Conservation (phyloP, 2,329 filamentous ascomycete species). For the Sporothrix inflata region DNA sequence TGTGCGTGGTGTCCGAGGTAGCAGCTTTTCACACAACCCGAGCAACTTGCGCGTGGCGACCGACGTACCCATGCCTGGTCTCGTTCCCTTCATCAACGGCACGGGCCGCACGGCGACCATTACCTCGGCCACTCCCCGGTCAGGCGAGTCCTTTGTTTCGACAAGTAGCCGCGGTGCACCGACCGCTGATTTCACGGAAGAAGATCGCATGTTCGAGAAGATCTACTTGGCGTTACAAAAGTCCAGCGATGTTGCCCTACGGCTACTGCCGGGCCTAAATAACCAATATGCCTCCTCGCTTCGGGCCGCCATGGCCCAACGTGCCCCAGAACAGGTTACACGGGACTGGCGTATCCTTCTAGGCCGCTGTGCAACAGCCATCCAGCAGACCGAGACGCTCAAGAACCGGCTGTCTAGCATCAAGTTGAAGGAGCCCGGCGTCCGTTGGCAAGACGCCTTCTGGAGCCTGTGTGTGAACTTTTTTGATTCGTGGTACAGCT, state of each 20-base stretch:
- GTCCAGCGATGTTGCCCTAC: constrained; percentile 73
- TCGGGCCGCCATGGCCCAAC: constrained; percentile 63
- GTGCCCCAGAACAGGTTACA: constrained; percentile 61
- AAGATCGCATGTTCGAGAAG: constrained; percentile 79
- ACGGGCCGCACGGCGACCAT: constrained; percentile 55
- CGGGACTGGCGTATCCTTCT: constrained; percentile 73
- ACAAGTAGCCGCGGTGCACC: constrained; percentile 53
- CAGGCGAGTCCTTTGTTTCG: constrained; percentile 77
- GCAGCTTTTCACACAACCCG: constrained; percentile 50
- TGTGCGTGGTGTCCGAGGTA: constrained; percentile 45
- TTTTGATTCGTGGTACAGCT: constrained; percentile 69
- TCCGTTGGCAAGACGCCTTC: constrained; percentile 65
- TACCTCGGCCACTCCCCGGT: constrained; percentile 72
- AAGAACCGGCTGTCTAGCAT: constrained; percentile 74
- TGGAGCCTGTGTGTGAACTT: constrained; percentile 76
- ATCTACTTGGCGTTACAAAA: constrained; percentile 77
- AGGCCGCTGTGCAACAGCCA: constrained; percentile 68
- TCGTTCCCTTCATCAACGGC: constrained; percentile 54
- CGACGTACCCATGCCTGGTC: constrained; percentile 49
- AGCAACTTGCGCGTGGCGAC: constrained; percentile 61
- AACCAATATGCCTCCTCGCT: constrained; percentile 67
- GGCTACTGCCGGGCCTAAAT: constrained; percentile 70
- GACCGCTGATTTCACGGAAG: constrained; percentile 68
- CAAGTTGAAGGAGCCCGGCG: constrained; percentile 81
- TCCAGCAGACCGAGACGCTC: constrained; percentile 74